Conservation (phyloP, 345 rosid genomes). For the Pelargonium nanum region DNA sequence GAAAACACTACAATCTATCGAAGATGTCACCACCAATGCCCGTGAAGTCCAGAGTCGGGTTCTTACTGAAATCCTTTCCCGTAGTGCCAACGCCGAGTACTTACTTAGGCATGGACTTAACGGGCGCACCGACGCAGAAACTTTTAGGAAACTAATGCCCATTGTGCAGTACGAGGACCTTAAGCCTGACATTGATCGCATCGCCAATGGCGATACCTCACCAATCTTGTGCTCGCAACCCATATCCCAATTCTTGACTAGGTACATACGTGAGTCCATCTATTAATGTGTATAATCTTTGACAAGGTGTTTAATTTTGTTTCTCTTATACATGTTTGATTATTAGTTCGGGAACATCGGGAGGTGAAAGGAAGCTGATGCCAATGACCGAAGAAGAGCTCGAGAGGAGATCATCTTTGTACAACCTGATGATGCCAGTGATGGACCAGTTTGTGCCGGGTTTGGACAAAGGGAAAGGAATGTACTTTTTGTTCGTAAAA, state of each 20-base stretch:
- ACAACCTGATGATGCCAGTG: constrained; percentile 85
- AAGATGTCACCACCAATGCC: not conserved
- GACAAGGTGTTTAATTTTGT: not conserved
- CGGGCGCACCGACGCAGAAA: not conserved
- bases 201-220: not conserved
- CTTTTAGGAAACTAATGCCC: not conserved
- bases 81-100: not conserved
- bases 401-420: constrained; percentile 61
- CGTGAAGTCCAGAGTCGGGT: not conserved
- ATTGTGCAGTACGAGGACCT: not conserved
- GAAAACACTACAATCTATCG: not conserved
- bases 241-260: not conserved
- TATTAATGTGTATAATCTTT: too few species aligned
- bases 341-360: constrained; percentile 57
- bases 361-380: constrained; percentile 91
- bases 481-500: constrained; percentile 72
- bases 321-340: too few species aligned
- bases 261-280: too few species aligned
- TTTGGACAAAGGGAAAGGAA: constrained; percentile 79
- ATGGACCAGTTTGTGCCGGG: constrained; percentile 87
- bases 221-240: not conserved
- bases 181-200: not conserved
- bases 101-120: not conserved
- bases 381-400: constrained; percentile 78
- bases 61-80: not conserved